phyloP scores from a whole-genome alignment of 73 alveolate genomes.

The Paramecium primaurelia region DNA sequence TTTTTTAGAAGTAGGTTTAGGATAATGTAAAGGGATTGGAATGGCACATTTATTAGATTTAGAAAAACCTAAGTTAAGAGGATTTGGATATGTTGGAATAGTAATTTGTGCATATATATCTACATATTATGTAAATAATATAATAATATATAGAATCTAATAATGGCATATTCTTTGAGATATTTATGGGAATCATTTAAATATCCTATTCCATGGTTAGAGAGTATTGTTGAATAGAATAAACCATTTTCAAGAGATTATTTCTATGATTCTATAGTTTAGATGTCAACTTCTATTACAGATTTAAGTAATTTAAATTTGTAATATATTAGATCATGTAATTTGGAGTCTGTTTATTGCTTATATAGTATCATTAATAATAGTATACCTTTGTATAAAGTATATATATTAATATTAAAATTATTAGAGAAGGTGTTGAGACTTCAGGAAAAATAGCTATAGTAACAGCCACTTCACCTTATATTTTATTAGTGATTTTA shows the following conservation, averaged over 20 bases:
- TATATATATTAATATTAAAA: neutral
- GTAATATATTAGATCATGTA: neutral
- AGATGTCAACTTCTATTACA: neutral
- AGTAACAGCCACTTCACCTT: constrained; percentile 66
- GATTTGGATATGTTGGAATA: constrained; percentile 38
- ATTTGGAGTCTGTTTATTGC: constrained; percentile 44
- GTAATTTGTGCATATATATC: neutral
- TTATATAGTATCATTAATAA: neutral
- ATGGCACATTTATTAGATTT: constrained; percentile 41
- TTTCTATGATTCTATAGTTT: neutral
- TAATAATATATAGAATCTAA: neutral
- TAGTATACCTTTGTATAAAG: constrained; percentile 43
- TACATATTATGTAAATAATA: neutral
- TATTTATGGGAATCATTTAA: constrained; percentile 61
- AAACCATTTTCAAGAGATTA: neutral
- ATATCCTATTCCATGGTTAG: constrained; percentile 68
- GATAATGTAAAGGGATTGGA: constrained; percentile 57
- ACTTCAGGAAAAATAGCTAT: constrained; percentile 62
- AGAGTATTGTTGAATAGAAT: neutral
- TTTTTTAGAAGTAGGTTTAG: constrained; percentile 63
- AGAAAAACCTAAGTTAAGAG: constrained; percentile 41
- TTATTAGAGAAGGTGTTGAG: constrained; percentile 58
- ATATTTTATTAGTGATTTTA: constrained; percentile 55
- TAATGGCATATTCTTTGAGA: constrained; percentile 65
- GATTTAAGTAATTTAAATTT: neutral